These are phyloP conservation scores for Pseudotsuga menziesii DNA, from an alignment of 75 land plant species.

Conservation along the genomic window DNA sequence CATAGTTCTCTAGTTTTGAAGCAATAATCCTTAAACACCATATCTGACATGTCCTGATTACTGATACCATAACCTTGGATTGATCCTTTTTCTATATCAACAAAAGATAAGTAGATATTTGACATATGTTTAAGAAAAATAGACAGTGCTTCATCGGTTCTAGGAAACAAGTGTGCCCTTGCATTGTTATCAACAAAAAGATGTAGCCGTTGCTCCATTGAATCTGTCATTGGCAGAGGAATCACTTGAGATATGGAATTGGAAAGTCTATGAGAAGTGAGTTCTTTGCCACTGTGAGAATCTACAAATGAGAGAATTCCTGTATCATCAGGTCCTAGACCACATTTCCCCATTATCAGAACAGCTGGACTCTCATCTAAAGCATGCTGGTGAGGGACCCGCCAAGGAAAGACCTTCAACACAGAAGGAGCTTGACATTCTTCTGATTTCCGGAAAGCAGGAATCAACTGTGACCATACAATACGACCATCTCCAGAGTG, in stretches of 20 bases:
- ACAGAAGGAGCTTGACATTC: conserved; percentile 37
- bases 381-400: conserved; percentile 92
- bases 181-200: conserved; percentile 60
- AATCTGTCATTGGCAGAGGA: conserved; percentile 74
- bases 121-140: conserved; percentile 49
- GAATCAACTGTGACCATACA: conserved; percentile 81
- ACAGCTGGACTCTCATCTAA: conserved; percentile 90
- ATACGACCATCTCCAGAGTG: conserved; percentile 96
- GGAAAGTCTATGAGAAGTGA: conserved; percentile 30
- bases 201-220: conserved; percentile 80
- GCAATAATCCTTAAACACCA: conserved; percentile 49
- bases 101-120: conserved; percentile 73
- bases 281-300: conserved; percentile 70
- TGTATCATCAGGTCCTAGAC: conserved; percentile 24
- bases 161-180: conserved; percentile 77
- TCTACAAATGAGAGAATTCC: conserved; percentile 81
- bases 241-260: conserved; percentile 61
- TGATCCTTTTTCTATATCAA: conserved; percentile 61
- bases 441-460: conserved; percentile 40
- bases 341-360: conserved; percentile 68
- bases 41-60: conserved; percentile 24
- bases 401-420: conserved; percentile 70
- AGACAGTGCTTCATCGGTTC: conserved; percentile 55
- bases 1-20: conserved; percentile 64
- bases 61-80: conserved; percentile 63